Base-by-base conservation (phyloP, 495 filamentous ascomycete genomes). In the Annulohypoxylon bovei region DNA sequence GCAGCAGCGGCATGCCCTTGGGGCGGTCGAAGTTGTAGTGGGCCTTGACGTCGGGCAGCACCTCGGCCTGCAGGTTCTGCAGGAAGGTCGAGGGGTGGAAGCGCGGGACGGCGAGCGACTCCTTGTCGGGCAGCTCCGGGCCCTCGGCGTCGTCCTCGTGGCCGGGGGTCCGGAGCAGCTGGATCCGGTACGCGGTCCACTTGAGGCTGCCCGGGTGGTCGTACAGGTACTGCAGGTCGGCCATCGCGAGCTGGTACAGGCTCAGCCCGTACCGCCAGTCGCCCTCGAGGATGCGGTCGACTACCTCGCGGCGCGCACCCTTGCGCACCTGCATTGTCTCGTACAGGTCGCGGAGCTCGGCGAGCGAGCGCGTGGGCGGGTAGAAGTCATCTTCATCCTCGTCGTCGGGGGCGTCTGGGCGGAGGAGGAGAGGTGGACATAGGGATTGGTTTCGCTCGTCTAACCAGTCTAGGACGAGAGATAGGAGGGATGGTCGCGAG, bases 241-340 rank as follows among this genome's bases (percentile, higher is more conserved):
- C 89, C 85, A 93, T 94, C 50, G 91, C 92, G 3, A 95, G 81
- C 74, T 94, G 91, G 67, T 91, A 92, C 14, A 97, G 79, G 1
- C 86, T 89, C 20, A 96, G 80, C 0, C 93, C 93, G 54, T 88
- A 84, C 20, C 92, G 84, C 92, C 93, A 97, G 76, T 97, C 93
- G 44, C 91, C 91, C 62, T 94, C 90, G 0, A 91, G 70, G 39
- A 97, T 90, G 28, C 92, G 85, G 71, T 93, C 91, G 6, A 92
- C 80, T 4, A 95, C 85, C 74, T 97, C 93, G 49, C 88, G 83
- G 69, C 90, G 92, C 8, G 85, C 86, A 3, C 91, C 91, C 72
- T 90, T 93, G 22, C 87, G 80, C 6, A 72, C 56, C 56, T 83
- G 82, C 58, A 87, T 76, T 1, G 75, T 74, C n/a, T 67, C 71